phyloP scores from a whole-genome alignment of 2,329 filamentous ascomycete genomes.

The Leptographium radiaticola region DNA sequence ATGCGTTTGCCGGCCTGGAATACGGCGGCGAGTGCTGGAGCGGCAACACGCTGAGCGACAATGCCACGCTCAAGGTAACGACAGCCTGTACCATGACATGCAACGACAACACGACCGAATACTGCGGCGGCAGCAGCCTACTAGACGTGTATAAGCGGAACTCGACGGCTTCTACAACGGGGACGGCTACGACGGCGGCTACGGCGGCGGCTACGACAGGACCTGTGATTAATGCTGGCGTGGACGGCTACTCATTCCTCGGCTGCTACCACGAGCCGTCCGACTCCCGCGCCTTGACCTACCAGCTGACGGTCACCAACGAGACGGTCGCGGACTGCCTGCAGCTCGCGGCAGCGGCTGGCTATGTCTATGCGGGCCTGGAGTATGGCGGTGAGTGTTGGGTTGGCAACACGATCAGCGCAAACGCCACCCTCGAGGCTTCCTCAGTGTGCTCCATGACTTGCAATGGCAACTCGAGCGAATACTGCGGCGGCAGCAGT shows the following conservation, averaged over 20 bases:
- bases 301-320: conserved; percentile 6
- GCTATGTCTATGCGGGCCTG: conserved; percentile 33
- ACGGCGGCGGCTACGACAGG: not conserved
- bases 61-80: conserved; percentile 5
- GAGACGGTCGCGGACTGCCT: conserved; percentile 15
- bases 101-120: conserved; percentile 11
- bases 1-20: conserved; percentile 19
- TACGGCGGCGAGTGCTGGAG: conserved; percentile 16
- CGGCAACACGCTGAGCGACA: conserved; percentile 2
- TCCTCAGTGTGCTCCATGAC: conserved; percentile 5
- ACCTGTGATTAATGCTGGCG: conserved; percentile 21
- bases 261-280: conserved; percentile 21
- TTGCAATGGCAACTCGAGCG: conserved; percentile 8
- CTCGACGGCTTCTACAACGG: conserved; percentile 2
- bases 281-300: conserved; percentile 10
- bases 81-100: conserved; percentile 18
- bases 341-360: conserved; percentile 31
- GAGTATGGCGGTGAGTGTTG: conserved; percentile 41
- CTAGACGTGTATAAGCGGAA: conserved; percentile 12
- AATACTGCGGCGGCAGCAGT: conserved; percentile 9
- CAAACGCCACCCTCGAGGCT: conserved; percentile 2
- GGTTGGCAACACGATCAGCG: conserved; percentile 23
- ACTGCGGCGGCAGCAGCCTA: conserved; percentile 9
- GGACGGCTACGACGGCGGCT: not conserved
- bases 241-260: conserved; percentile 16